These are phyloP conservation scores for Hibiscus tridactylites DNA, from an alignment of 345 rosid species.

Conservation along the genomic window DNA sequence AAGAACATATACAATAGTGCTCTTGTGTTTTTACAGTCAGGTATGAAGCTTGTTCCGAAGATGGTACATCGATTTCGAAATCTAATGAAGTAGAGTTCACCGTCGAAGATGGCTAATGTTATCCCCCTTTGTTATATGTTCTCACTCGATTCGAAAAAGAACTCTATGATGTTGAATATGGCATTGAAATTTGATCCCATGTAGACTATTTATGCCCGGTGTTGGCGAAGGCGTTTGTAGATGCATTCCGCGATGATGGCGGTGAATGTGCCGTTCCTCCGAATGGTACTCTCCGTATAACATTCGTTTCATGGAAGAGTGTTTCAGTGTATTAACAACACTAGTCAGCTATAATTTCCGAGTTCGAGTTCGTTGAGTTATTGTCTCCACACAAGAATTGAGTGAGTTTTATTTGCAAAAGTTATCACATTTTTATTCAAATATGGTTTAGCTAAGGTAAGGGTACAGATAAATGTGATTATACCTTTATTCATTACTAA, in stretches of 20 bases:
- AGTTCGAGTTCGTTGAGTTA: no score
- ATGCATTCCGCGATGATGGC: slow-evolving; percentile 34
- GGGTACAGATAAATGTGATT: no score
- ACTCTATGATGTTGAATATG: background rate
- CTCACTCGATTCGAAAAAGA: background rate
- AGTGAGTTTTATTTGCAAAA: no score
- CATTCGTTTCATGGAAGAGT: slow-evolving; percentile 47
- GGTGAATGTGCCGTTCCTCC: slow-evolving; percentile 20
- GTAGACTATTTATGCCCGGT: slow-evolving; percentile 49
- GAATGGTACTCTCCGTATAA: slow-evolving; percentile 14
- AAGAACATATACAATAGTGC: background rate
- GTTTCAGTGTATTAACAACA: slow-evolving; percentile 7
- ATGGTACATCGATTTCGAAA: slow-evolving; percentile 35
- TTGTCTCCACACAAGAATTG: no score
- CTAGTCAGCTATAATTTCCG: no score
- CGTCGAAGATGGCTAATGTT: slow-evolving; percentile 31
- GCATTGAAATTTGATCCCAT: background rate
- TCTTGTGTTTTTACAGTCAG: slow-evolving; percentile 29
- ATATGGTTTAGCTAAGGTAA: no score
- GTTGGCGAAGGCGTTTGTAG: slow-evolving; percentile 47
- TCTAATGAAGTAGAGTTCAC: slow-evolving; percentile 45
- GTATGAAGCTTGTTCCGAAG: slow-evolving; percentile 47
- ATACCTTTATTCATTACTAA: no score
- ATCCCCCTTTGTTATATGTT: background rate
- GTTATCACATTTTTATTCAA: no score